Base-by-base conservation (phyloP, 2,329 filamentous ascomycete genomes). In the Tetracladium maxilliforme region DNA sequence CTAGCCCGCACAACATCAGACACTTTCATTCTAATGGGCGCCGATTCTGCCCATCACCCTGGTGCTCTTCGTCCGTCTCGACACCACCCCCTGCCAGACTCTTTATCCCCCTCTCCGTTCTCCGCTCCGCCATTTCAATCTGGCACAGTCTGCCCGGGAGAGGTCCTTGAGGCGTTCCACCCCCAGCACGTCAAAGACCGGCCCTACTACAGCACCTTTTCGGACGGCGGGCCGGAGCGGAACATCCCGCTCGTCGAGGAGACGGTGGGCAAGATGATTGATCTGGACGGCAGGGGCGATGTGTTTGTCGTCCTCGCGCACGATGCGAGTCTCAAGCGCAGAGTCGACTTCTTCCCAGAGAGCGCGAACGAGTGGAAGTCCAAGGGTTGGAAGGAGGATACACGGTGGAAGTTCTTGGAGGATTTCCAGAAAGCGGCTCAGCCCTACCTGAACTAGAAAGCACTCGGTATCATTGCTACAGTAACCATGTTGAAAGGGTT, bases 11-110 rank as follows among this genome's bases (percentile, higher is more conserved):
- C 52, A 0, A 46, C 24, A 10, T 36, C 40, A 2, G 39, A 37
- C 17, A 50, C 49, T 0, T 66, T 64, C 35, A 49, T 64, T 15
- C 49, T 64, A 33, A 56, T 65, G 45, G 61, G 56, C 15, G 60
- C 56, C 11, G 61, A 65, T 35, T 43, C 49, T 5, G 53, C 47
- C 18, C 58, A 63, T 30, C 52, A 62, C 29, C 43, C 41, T 7
- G 53, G 51, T 12, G 49, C 58, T 32, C 49, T 62, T 12, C 40
- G 59, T n/a, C 59, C 58, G 1, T 54, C 48, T 3, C 30, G 33
- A 6, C 50, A 55, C 22, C 35, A 51, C 5, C 55, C 52, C 1
- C 36, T 61, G 1, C 56, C 45, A 0, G 30, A 36, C 1, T 28
- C 33, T 1, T 45, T 63, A 24, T 32, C 31, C 4, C 57, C 56